Evolutionary conservation across 2,329 filamentous ascomycete species (phyloP).

Genomic region (Fusarium sp.): DNA sequence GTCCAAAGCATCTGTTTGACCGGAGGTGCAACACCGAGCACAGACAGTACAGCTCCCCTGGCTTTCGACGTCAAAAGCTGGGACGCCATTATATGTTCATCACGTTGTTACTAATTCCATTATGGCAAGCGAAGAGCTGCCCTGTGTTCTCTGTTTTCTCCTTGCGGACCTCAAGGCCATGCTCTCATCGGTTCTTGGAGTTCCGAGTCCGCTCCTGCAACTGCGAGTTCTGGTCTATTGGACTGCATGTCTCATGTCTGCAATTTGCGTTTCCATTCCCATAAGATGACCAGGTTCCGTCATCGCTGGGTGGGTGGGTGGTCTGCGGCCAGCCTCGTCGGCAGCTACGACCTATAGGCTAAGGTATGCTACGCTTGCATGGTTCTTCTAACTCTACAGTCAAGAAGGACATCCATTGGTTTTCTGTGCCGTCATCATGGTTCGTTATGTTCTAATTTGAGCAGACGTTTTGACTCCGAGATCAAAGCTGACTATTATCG

Average conservation of each 20-base stretch:
- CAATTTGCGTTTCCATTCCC: neutral
- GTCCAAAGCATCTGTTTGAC: slow-evolving; percentile 16
- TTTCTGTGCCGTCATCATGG: slow-evolving; percentile 21
- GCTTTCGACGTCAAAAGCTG: slow-evolving; percentile 18
- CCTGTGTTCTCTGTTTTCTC: slow-evolving; percentile 13
- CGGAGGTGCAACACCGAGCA: slow-evolving; percentile 38
- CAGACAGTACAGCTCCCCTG: slow-evolving; percentile 14
- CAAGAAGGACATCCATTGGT: slow-evolving; percentile 2
- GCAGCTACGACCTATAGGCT: slow-evolving; percentile 36
- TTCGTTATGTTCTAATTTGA: neutral
- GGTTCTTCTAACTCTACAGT: slow-evolving; percentile 3
- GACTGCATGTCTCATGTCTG: slow-evolving; percentile 2
- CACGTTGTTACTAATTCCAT: slow-evolving; percentile 18
- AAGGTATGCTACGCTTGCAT: slow-evolving; percentile 16
- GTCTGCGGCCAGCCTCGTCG: slow-evolving; percentile 38
- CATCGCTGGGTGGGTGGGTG: slow-evolving; percentile 20
- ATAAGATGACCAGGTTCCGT: slow-evolving; percentile 13
- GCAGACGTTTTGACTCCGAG: slow-evolving; percentile 21
- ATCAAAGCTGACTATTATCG: slow-evolving; percentile 1
- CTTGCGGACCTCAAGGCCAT: neutral
- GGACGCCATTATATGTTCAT: slow-evolving; percentile 7
- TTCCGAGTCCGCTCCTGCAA: slow-evolving; percentile 3
- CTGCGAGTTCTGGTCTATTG: neutral
- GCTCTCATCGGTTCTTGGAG: neutral
- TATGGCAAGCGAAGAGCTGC: slow-evolving; percentile 4